Evolutionary conservation across 805 yeast species (phyloP), one percentile per base, ranked within the genome.

Genomic region (Zygosaccharomyces kombuchaensis): DNA sequence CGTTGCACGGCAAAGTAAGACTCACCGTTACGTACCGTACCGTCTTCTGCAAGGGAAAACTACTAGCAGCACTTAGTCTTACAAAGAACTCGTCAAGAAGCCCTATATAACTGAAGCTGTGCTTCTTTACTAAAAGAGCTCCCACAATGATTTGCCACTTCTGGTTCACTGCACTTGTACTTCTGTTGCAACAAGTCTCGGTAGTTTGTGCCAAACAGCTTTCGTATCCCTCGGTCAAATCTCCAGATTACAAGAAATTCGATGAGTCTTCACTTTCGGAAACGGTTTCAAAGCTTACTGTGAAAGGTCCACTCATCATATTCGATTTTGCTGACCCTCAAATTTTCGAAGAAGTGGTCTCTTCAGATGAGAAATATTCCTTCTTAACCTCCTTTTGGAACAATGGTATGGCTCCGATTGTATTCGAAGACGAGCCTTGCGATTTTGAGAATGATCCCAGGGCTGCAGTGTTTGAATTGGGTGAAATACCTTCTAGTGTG

Each of bases 301-400:
- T 41, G 12, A 47, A 51, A 9, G 50, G 54, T 25, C 66, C 66
- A 9, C 7, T 60, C 2, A 51, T 60, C 19, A 45, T 60, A 14
- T 55, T 58, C 43, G 57, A 58, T 37, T 60, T 62, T 36, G 34
- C 46, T 14, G 48, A 51, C 13, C 57, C 48, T 38, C 53, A 52
- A 19, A 4, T 59, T 2, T 13, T 56, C 19, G 53, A 50, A 14
- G 44, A 44, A 10, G 40, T 45, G 16, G 47, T 32, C 9, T 43
- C 47, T 17, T 45, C 50, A 12, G 45, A 41, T 10, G 43, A 35
- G 9, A 39, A 43, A 10, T 48, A 40, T 30, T 54, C 57, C 37
- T 60, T 50, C 40, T 48, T 62, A 34, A 43, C 54, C 29, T 39
- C 49, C 9, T 53, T 54, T 37, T 55, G 57, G 30, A 48, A 51